A percentile compares a stretch with the other conserved stretches of the same genome.
Conservation (phyloP, 1,284 basidiomycete genomes). For the Sphagnurus paluster region DNA sequence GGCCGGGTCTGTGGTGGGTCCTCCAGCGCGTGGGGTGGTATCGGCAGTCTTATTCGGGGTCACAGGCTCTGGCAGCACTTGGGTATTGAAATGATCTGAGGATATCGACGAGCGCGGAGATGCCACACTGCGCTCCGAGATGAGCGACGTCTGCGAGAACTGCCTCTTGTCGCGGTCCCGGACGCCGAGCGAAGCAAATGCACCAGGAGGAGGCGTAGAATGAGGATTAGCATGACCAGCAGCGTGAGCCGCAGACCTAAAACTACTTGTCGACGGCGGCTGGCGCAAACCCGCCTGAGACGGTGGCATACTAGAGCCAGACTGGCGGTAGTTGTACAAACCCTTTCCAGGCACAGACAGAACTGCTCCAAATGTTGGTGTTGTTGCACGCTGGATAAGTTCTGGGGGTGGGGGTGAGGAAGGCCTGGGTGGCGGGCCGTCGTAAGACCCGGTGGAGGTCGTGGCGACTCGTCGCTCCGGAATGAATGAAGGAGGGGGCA, state of each 20-base stretch:
- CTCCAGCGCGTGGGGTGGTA: conserved; percentile 32
- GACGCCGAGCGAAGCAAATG: conserved; percentile 43
- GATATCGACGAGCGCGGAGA: conserved; percentile 79
- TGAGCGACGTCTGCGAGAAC: conserved; percentile 64
- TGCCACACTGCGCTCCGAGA: conserved; percentile 61
- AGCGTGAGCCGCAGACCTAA: conserved; percentile 70
- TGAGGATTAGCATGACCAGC: conserved; percentile 48
- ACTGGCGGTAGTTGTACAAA: conserved; percentile 48
- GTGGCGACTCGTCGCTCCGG: conserved; percentile 65
- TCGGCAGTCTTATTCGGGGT: conserved; percentile 45
- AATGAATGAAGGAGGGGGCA: conserved; percentile 75
- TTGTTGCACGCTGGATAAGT: conserved; percentile 83
- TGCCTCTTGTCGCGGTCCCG: conserved; percentile 52
- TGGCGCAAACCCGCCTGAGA: conserved; percentile 64
- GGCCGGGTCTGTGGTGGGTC: conserved; percentile 71
- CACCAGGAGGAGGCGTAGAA: conserved; percentile 38
- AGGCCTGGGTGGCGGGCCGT: conserved; percentile 75
- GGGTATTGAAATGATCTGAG: conserved; percentile 55
- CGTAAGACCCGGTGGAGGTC: conserved; percentile 49
- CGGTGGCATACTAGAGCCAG: conserved; percentile 73
- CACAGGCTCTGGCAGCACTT: conserved; percentile 30
- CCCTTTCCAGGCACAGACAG: conserved; percentile 57
- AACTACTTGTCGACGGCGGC: conserved; percentile 76
- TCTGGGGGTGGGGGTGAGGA: conserved; percentile 89
- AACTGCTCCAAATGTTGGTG: conserved; percentile 70